Conservation (phyloP, 2,329 filamentous ascomycete genomes). For the Pseudogymnoascus sp. region DNA sequence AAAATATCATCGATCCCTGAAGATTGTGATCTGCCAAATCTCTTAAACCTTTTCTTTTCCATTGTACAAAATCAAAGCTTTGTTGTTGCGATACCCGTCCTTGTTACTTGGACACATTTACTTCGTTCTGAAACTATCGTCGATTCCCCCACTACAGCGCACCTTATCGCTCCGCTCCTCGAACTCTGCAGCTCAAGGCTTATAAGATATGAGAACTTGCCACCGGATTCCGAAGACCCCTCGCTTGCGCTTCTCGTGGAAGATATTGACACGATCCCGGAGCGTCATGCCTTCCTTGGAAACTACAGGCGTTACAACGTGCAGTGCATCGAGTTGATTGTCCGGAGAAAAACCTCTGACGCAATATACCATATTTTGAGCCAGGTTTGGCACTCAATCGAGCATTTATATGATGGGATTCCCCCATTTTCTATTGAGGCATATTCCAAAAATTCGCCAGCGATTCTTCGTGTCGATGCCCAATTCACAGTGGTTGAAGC, state of each 20-base stretch:
- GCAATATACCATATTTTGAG: constrained; percentile 82
- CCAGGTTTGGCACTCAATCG: constrained; percentile 65
- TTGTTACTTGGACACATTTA: constrained; percentile 83
- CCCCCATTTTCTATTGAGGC: constrained; percentile 55
- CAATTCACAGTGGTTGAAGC: constrained; percentile 86
- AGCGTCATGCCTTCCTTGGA: constrained; percentile 87
- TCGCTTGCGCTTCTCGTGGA: constrained; percentile 78
- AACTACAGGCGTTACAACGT: constrained; percentile 91
- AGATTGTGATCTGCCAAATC: constrained; percentile 59
- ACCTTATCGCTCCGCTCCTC: constrained; percentile 65
- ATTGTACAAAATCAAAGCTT: constrained; percentile 81
- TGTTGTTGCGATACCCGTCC: constrained; percentile 83
- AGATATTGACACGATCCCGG: constrained; percentile 89
- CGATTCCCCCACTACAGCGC: constrained; percentile 49
- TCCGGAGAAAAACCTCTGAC: constrained; percentile 71
- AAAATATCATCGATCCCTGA: constrained; percentile 60
- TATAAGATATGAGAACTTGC: constrained; percentile 78
- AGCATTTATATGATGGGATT: constrained; percentile 65
- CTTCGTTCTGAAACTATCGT: constrained; percentile 65
- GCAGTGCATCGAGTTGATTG: constrained; percentile 79
- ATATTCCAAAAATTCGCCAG: constrained; percentile 61
- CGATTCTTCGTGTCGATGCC: constrained; percentile 74
- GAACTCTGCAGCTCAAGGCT: constrained; percentile 77
- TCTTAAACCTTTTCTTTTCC: constrained; percentile 70
- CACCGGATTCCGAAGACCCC: constrained; percentile 71